These are phyloP conservation scores for Kwoniella mangroviensis DNA, from an alignment of 768 basidiomycete species.

Conservation along the genomic window DNA sequence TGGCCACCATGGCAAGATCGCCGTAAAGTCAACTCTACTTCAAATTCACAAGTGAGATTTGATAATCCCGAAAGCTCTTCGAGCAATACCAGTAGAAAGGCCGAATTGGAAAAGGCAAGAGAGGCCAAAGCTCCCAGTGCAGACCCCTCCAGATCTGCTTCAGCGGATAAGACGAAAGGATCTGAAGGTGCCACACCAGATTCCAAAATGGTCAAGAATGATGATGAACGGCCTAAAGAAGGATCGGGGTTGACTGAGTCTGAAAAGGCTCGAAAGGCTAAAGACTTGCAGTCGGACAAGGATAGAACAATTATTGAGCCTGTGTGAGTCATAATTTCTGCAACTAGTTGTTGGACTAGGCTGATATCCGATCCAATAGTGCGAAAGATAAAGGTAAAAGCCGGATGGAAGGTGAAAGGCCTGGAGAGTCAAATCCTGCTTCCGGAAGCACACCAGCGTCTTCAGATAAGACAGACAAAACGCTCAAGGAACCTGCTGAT, in stretches of 20 bases:
- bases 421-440: neutral
- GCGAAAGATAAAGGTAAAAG: conserved; percentile 30
- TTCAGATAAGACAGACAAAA: neutral
- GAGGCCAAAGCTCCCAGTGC: neutral
- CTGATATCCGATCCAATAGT: neutral
- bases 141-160: neutral
- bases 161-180: too few relatives aligned
- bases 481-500: neutral
- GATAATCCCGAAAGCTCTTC: neutral
- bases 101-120: conserved; percentile 13
- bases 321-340: too few relatives aligned
- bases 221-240: conserved; percentile 3
- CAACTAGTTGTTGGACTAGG: neutral
- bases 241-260: conserved; percentile 2
- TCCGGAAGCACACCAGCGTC: neutral
- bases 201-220: neutral
- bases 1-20: conserved; percentile 50
- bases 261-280: conserved; percentile 4
- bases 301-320: too few relatives aligned
- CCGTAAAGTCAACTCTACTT: neutral
- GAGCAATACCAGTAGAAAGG: conserved; percentile 1
- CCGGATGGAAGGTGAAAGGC: conserved; percentile 30
- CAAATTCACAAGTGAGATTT: neutral
- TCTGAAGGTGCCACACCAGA: neutral
- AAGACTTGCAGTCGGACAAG: neutral